Evolutionary conservation across 176 grass and related monocot genomes (phyloP).

Genomic region (Oryza punctata): DNA sequence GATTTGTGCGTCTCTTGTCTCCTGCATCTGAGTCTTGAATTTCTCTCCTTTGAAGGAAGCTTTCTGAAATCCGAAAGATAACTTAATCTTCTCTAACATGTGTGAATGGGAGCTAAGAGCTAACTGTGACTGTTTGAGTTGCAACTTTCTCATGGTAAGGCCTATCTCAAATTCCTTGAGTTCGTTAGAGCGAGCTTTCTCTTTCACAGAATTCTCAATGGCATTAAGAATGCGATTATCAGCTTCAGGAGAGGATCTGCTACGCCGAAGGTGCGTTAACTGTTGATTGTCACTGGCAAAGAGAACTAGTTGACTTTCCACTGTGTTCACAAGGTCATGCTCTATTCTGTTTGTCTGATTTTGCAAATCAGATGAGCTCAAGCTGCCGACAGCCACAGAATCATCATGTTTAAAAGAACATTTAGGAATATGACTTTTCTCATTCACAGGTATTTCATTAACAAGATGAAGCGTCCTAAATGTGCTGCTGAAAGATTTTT

Average conservation of each 20-base stretch:
- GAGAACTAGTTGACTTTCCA: conserved; percentile 47
- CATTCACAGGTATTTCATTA: conserved; percentile 51
- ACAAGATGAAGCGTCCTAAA: conserved; percentile 80
- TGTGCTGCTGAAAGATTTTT: conserved; percentile 95
- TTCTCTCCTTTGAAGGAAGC: conserved; percentile 80
- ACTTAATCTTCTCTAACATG: conserved; percentile 75
- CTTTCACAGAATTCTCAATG: conserved; percentile 74
- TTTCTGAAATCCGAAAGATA: conserved; percentile 85
- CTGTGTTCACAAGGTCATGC: conserved; percentile 27
- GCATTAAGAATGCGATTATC: conserved; percentile 58
- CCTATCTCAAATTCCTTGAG: conserved; percentile 88
- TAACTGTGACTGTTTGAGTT: conserved; percentile 78
- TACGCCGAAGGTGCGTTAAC: conserved; percentile 37
- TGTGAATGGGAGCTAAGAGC: conserved; percentile 66
- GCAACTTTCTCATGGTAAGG: conserved; percentile 74
- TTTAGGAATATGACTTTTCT: conserved; percentile 35
- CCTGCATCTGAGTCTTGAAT: conserved; percentile 77
- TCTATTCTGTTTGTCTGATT: conserved; percentile 17
- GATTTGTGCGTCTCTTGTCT: conserved; percentile 62
- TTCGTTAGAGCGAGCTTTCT: conserved; percentile 75
- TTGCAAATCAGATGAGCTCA: conserved; percentile 20
- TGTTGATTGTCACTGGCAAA: conserved; percentile 52
- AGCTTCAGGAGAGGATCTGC: conserved; percentile 34
- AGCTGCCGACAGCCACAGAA: conserved; percentile 37
- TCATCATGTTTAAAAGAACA: conserved; percentile 34